Conservation (phyloP, 2,329 filamentous ascomycete genomes). For the Aureobasidium musti region DNA sequence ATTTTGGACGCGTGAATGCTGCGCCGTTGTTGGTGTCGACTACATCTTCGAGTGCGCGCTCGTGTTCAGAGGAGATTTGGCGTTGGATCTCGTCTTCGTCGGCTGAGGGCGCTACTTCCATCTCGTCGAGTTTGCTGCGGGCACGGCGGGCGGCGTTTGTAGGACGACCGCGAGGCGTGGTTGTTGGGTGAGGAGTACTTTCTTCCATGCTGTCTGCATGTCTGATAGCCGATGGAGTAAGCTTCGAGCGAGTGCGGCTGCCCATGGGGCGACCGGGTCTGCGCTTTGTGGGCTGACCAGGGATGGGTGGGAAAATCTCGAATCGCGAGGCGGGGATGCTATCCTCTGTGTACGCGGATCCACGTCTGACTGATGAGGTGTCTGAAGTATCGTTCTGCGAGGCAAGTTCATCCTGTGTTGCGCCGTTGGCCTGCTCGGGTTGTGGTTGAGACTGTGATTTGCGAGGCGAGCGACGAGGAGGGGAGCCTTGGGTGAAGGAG, state of each 20-base stretch:
- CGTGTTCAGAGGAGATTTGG: conserved; percentile 18
- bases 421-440: conserved; percentile 37
- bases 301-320: conserved; percentile 73
- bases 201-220: conserved; percentile 25
- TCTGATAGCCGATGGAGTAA: conserved; percentile 1
- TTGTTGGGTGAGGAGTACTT: conserved; percentile 34
- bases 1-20: conserved; percentile 31
- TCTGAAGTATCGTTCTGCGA: conserved; percentile 11
- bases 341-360: conserved; percentile 21
- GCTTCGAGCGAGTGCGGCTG: conserved; percentile 35
- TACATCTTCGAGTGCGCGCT: background rate
- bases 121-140: conserved; percentile 49
- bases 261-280: conserved; percentile 38
- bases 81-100: conserved; percentile 30
- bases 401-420: background rate
- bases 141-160: conserved; percentile 40
- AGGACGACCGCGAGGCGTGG: conserved; percentile 26
- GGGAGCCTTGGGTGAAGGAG: conserved; percentile 35
- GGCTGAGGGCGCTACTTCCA: conserved; percentile 37
- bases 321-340: conserved; percentile 69
- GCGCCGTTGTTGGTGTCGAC: conserved; percentile 9
- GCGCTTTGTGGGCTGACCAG: conserved; percentile 47
- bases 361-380: conserved; percentile 18
- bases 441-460: conserved; percentile 32
- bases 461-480: conserved; percentile 39